Conservation (phyloP, 495 filamentous ascomycete genomes). For the Podospora comata region DNA sequence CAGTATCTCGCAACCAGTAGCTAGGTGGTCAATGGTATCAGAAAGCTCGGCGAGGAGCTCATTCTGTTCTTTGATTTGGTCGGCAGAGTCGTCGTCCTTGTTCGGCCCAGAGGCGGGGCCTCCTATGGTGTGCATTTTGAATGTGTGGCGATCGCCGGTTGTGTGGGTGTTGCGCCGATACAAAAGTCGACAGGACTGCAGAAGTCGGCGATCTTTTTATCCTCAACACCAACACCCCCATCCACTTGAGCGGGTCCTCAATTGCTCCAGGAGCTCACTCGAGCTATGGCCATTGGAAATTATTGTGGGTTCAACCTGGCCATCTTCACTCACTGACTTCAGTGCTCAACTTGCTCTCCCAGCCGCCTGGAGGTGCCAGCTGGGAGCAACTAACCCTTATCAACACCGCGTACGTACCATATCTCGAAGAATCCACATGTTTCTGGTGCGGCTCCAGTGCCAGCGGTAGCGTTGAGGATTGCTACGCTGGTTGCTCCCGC, state of each 20-base stretch:
- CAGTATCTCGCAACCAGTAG: no score
- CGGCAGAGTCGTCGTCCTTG: no score
- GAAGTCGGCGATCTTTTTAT: neutral
- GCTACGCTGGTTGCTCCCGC: conserved; percentile 18
- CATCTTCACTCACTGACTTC: neutral
- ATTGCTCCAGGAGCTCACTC: neutral
- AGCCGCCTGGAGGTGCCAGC: neutral
- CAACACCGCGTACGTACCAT: conserved; percentile 18
- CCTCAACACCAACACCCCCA: neutral
- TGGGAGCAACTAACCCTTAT: neutral
- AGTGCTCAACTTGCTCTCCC: neutral
- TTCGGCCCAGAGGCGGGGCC: no score
- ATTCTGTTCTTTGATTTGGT: no score
- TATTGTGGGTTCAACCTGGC: neutral
- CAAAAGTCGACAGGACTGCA: neutral
- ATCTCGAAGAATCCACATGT: conserved; percentile 28
- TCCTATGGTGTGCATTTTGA: neutral
- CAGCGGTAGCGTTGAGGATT: neutral
- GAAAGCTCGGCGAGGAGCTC: no score
- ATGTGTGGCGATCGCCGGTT: neutral
- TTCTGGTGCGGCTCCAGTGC: neutral
- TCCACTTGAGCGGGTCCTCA: neutral
- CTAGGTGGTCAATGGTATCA: no score
- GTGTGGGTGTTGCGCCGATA: neutral
- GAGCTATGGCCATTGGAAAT: neutral